A percentile compares a stretch with the other conserved stretches of the same genome.
Evolutionary conservation across 129 eudicot genomes (phyloP).

Genomic region (Cynara cardunculus): DNA sequence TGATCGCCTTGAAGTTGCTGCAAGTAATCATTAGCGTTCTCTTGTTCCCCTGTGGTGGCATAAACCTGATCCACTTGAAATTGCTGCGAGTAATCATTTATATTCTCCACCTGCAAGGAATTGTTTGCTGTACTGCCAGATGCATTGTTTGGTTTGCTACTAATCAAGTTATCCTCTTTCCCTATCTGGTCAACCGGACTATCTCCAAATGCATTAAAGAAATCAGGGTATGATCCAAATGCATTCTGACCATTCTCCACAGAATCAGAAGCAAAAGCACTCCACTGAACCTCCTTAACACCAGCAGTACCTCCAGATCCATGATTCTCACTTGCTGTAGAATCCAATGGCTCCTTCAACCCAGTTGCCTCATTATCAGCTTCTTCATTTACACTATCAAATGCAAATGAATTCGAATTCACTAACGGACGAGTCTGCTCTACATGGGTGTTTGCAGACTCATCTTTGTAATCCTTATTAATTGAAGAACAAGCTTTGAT

Average conservation of each 20-base stretch:
- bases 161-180: slow-evolving; percentile 28
- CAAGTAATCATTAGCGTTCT: slow-evolving; percentile 20
- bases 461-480: slow-evolving; percentile 21
- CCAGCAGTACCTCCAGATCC: slow-evolving; percentile 43
- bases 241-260: slow-evolving; percentile 42
- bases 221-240: slow-evolving; percentile 62
- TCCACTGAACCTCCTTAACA: slow-evolving; percentile 87
- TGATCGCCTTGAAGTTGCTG: slow-evolving; percentile 44
- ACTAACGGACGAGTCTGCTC: slow-evolving; percentile 15
- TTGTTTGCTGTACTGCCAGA: slow-evolving; percentile 23
- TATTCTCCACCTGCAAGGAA: slow-evolving; percentile 32
- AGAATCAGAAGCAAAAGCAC: slow-evolving; percentile 55
- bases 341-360: slow-evolving; percentile 17
- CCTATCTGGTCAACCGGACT: slow-evolving; percentile 32
- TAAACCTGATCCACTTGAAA: slow-evolving; percentile 32
- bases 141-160: slow-evolving; percentile 3
- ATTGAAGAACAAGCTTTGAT: not conserved
- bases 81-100: slow-evolving; percentile 18
- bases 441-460: slow-evolving; percentile 5
- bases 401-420: slow-evolving; percentile 33
- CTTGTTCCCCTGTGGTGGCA: slow-evolving; percentile 34
- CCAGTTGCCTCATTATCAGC: slow-evolving; percentile 19
- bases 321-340: slow-evolving; percentile 26
- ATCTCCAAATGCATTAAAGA: slow-evolving; percentile 60
- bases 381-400: slow-evolving; percentile 30